These are phyloP conservation scores for Xanthoconium separans DNA, from an alignment of 1,284 basidiomycete genomes.

Conservation along the genomic window DNA sequence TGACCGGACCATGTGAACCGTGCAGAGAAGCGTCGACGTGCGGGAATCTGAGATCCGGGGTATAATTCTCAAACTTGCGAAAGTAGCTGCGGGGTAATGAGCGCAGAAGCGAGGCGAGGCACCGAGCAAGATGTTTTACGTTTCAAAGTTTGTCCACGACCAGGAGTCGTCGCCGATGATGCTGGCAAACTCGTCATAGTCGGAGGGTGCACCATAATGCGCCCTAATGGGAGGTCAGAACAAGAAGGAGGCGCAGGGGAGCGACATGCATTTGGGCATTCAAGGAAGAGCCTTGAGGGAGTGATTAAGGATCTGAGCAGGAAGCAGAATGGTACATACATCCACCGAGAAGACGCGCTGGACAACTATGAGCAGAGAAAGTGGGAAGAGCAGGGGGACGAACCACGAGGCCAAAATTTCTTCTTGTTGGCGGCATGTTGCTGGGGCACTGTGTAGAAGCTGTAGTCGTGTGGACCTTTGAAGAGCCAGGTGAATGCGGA, in stretches of 20 bases:
- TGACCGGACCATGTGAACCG: conserved; percentile 51
- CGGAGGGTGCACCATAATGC: conserved; percentile 64
- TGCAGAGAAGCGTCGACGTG: conserved; percentile 44
- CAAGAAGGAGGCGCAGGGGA: background rate
- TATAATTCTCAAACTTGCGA: conserved; percentile 57
- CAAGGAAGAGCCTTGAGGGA: conserved; percentile 54
- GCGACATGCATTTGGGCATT: conserved; percentile 61
- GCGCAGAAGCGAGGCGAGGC: background rate
- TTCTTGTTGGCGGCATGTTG: conserved; percentile 42
- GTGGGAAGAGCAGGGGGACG: conserved; percentile 5
- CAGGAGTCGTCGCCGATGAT: conserved; percentile 58
- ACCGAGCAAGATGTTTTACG: conserved; percentile 30
- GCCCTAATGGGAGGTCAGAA: conserved; percentile 42
- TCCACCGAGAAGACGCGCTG: conserved; percentile 67
- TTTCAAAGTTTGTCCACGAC: conserved; percentile 56
- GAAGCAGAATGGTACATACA: conserved; percentile 43
- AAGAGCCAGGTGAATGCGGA: conserved; percentile 43
- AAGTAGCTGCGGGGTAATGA: conserved; percentile 47
- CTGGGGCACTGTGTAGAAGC: conserved; percentile 57
- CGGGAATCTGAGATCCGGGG: conserved; percentile 46
- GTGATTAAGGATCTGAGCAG: background rate
- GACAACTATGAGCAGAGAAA: background rate
- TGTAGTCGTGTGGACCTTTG: conserved; percentile 43
- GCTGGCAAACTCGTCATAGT: conserved; percentile 69
- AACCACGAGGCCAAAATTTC: conserved; percentile 64